A percentile compares a stretch with the other conserved stretches of the same genome.
These are phyloP conservation scores for Lyophyllum semitale DNA, from an alignment of 768 basidiomycete species.

Conservation along the genomic window DNA sequence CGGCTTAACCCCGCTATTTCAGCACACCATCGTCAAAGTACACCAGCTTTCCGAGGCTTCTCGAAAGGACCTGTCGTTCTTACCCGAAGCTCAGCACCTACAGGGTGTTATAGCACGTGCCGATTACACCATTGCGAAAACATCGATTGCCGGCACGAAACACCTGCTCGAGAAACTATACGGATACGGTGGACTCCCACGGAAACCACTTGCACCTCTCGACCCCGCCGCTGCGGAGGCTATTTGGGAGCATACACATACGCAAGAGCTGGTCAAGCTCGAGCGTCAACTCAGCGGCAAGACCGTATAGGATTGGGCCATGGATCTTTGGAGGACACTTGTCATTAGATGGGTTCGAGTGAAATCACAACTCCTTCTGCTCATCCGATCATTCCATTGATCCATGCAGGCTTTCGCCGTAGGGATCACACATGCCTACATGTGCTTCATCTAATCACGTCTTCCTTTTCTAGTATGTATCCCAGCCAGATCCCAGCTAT, in stretches of 20 bases:
- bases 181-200: conserved; percentile 81
- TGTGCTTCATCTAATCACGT: neutral
- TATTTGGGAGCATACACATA: conserved; percentile 75
- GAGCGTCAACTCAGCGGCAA: conserved; percentile 61
- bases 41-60: conserved; percentile 64
- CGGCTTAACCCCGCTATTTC: conserved; percentile 7
- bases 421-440: neutral
- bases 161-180: conserved; percentile 69
- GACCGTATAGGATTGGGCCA: conserved; percentile 17
- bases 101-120: conserved; percentile 83
- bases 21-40: conserved; percentile 63
- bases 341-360: conserved; percentile 5
- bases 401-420: neutral
- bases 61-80: conserved; percentile 51
- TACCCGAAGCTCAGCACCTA: conserved; percentile 69
- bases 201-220: conserved; percentile 76
- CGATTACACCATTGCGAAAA: conserved; percentile 78
- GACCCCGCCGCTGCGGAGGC: conserved; percentile 53
- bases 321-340: conserved; percentile 11
- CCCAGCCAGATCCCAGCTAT: neutral
- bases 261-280: conserved; percentile 62
- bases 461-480: neutral
- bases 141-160: conserved; percentile 84
- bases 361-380: neutral
- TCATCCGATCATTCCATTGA: conserved; percentile 10